Evolutionary conservation across 345 rosid genomes (phyloP), one percentile per base, ranked within the genome.

Genomic region (Raphanus raphanistrum): DNA sequence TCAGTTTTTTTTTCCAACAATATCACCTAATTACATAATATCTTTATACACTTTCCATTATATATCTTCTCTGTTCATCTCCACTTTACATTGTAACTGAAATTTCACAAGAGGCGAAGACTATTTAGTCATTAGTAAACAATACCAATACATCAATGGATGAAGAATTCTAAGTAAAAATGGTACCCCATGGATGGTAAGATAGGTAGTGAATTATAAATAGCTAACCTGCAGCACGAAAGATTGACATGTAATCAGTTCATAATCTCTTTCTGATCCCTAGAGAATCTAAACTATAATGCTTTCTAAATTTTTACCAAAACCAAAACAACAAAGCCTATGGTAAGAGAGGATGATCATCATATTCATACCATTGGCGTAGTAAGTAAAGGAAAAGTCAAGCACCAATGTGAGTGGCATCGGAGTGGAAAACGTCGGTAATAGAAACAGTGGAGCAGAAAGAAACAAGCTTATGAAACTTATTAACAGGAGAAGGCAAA

Each of bases 381-480:
- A 32, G 33, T 33, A 32, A 57, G 69, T 5, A 72, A 3, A 73
- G 55, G 33, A 26, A 26, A 48, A 48, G 21, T 50, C 70, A 80
- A 1, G 41, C 60, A 25, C 70, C 83, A 73, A 55, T 60, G 50
- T 72, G 84, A 59, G 80, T 66, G 33, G 78, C 85, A 32, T 69
- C 86, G 2, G 60, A 78, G 45, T 33, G 67, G 26, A 90, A 84
- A 55, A 90, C 55, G 28, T 79, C 82, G 25, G 21, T 77, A 68
- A 86, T 82, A 0, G 90, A 85, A 29, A 91, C 88, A 0, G 82
- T 75, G 5, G 98, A 93, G 70, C 90, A 90, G 65, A 90, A 93
- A 81, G 89, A 88, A 76, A 91, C 82, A 76, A 93, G 90, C 73
- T 91, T 90, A 74, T 90, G 98, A 71, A 91, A 91, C 86, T 93